Base-by-base conservation (phyloP, 331 rosid species). In the Saraca asoca region DNA sequence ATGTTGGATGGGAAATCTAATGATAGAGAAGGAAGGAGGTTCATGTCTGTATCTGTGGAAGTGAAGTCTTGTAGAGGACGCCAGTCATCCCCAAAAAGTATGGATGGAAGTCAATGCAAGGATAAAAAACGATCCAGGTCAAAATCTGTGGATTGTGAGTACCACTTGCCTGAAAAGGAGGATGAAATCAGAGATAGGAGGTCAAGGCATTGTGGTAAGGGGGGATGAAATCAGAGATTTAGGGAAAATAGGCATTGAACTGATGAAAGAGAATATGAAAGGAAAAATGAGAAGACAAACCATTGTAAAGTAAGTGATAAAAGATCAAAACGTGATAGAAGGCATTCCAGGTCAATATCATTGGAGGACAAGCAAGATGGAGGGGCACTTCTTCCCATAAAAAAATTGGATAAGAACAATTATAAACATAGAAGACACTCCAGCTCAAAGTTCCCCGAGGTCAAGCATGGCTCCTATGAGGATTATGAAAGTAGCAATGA, bases 141-240 rank as follows among this genome's bases (percentile, higher is more conserved):
- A 68, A 88, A 71, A 51, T 93, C 97, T 67, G 69, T 77, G 51
- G 97, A 91, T 46, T 85, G 39, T 13, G 81, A 76, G 84, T 83
- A 71, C 52, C 76, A n/a, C 31, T 70, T 82, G 14, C 67, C 57
- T 44, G 91, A 76, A 64, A 81, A 70, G 49, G 58, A 59, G 5
- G 87, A 80, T 49, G 82, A 73, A 54, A 77, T 58, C 49, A 82
- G 83, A 75, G 73, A 66, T 49, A 76, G 83, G 55, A 82, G 77
- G 70, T 74, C 59, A 51, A 87, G 77, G 80, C 88, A 73, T 73
- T 73, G 56, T 69, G 78, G 62, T 57, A 87, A 84, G 83, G 90
- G 90, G 78, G 82, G 49, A 63, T 85, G 90, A 9, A 85, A 96
- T 68, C 90, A 97, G 54, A 88, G 75, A 71, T 94, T 96, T 66